These are phyloP conservation scores for Myriosclerotinia duriaeana DNA, from an alignment of 2,329 filamentous ascomycete genomes.

Conservation along the genomic window DNA sequence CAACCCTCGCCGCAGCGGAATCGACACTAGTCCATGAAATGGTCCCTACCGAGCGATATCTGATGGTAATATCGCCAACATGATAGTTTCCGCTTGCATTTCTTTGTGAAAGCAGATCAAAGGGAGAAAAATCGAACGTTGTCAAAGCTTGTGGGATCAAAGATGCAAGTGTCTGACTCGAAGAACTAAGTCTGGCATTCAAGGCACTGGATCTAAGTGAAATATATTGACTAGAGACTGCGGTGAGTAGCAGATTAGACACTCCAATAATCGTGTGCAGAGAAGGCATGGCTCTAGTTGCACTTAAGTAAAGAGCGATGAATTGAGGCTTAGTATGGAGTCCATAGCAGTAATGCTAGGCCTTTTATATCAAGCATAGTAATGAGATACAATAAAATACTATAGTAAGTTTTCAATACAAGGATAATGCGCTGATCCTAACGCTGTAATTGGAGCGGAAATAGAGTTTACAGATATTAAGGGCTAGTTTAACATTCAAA, in stretches of 20 bases:
- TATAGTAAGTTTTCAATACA: background rate
- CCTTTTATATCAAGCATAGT: background rate
- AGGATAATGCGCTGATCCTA: background rate
- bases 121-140: slow-evolving; percentile 56
- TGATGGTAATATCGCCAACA: slow-evolving; percentile 57
- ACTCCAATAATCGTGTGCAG: background rate
- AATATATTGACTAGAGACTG: slow-evolving; percentile 22
- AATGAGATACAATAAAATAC: background rate
- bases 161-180: slow-evolving; percentile 52
- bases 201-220: slow-evolving; percentile 40
- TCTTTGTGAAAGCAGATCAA: slow-evolving; percentile 49
- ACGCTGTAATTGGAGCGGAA: slow-evolving; percentile 7
- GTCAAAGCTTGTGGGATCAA: slow-evolving; percentile 43
- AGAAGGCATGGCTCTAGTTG: background rate
- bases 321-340: background rate
- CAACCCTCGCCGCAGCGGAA: slow-evolving; percentile 46
- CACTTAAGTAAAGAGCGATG: background rate
- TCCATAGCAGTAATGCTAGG: too few relatives aligned
- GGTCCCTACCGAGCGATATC: slow-evolving; percentile 48
- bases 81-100: slow-evolving; percentile 56
- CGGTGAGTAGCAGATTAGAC: background rate
- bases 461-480: background rate
- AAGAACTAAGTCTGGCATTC: slow-evolving; percentile 45
- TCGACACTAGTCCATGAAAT: slow-evolving; percentile 49
- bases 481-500: too few relatives aligned